These are phyloP conservation scores for Sporisorium graminicola DNA, from an alignment of 1,284 basidiomycete species.

Conservation along the genomic window DNA sequence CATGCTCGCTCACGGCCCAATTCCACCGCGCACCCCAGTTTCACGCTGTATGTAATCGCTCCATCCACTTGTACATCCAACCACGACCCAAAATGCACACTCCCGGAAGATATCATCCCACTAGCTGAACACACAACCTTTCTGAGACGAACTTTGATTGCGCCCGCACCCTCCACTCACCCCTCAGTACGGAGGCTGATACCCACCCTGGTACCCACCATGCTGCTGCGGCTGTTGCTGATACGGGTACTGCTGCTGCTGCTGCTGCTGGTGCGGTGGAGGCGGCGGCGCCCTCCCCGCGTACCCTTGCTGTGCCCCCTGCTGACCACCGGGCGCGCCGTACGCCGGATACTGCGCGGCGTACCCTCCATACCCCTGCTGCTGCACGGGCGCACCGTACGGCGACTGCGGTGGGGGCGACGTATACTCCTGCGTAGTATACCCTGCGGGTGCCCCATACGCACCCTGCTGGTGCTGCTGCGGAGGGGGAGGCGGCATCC, in stretches of 20 bases:
- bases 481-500: constrained; percentile 11
- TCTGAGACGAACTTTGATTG: not conserved
- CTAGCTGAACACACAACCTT: not conserved
- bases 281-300: constrained; percentile 7
- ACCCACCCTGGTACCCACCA: constrained; percentile 11
- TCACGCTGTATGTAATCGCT: not conserved
- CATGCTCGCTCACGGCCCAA: too few species aligned
- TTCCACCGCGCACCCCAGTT: too few species aligned
- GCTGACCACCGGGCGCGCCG: not conserved
- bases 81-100: not conserved
- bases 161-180: not conserved
- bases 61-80: not conserved
- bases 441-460: constrained; percentile 8
- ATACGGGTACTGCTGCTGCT: constrained; percentile 1
- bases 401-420: constrained; percentile 17
- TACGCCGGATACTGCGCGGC: constrained; percentile 10
- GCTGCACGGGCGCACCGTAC: constrained; percentile 7
- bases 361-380: constrained; percentile 22
- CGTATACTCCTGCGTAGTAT: constrained; percentile 16
- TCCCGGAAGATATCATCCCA: not conserved
- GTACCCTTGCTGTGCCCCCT: constrained; percentile 18
- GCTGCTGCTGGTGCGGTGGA: constrained; percentile 17
- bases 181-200: constrained; percentile 28
- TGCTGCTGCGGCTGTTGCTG: constrained; percentile 14
- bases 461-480: constrained; percentile 22